Evolutionary conservation across 177 flowering plant genomes (phyloP), one percentile per base, ranked within the genome.

Genomic region (Tripterygium wilfordii): DNA sequence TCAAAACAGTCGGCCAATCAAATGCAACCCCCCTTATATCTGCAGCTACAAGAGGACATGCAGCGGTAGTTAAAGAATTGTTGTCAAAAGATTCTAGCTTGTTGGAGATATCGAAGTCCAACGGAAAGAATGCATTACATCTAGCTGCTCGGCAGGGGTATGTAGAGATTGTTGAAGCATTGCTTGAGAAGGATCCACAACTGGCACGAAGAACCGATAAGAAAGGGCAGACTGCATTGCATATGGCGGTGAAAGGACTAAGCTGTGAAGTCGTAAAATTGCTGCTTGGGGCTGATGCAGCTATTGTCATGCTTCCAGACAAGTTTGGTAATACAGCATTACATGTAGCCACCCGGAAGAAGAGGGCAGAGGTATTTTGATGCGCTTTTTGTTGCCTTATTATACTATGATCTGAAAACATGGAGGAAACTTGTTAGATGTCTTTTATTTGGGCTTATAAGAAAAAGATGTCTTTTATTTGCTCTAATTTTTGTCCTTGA

Each of bases 121-220:
- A 90, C 68, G 97, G 97, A 10, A 90, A 90, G 53, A 90, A 84
- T 69, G 87, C 96, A 25, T 59, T 87, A 37, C 97, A 90, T 67
- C 72, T 84, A 36, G 71, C 97, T 51, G 88, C 90, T 24, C 65
- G 97, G 15, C 85, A 74, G 43, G 96, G 97, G 41, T 91, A 87
- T 66, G 86, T 77, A 10, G 88, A 84, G 15, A 71, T 90, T 46
- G 96, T 87, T 5, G 80, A 67, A 36, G 80, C 80, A 19, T 63
- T 90, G 59, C 85, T 90, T 10, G 67, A 67, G 19, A 71, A 79
- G 49, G 96, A 90, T 64, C 82, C 88, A 29, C 86, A 72, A 37
- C 48, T 90, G 58, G 96, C 94, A 9, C 75, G 88, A 46, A 80
- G 83, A 45, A 82, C 78, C 23, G 97, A 90, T 49, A 90, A 79